These are phyloP conservation scores for Paralagenidium karlingii DNA, from an alignment of 352 stramenopile genomes.

Conservation along the genomic window DNA sequence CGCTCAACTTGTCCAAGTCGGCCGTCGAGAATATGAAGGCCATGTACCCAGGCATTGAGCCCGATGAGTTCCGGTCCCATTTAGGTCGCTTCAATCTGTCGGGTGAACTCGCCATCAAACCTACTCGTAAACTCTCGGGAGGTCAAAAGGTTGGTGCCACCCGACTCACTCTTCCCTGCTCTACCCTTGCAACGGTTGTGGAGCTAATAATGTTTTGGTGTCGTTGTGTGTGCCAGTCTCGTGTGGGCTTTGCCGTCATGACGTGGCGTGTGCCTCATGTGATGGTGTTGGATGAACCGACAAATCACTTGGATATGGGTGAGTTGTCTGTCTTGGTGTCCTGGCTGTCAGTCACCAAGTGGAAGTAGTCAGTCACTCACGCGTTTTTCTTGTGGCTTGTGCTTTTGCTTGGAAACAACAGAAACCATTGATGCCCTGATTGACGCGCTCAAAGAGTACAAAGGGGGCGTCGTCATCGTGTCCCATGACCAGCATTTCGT, in stretches of 20 bases:
- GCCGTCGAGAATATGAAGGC: slow-evolving; percentile 86
- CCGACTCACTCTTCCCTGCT: no score
- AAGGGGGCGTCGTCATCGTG: slow-evolving; percentile 94
- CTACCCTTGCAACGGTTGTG: slow-evolving; percentile 25
- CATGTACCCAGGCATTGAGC: slow-evolving; percentile 76
- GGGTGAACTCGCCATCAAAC: slow-evolving; percentile 90
- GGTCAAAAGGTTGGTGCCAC: no score
- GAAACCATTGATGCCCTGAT: slow-evolving; percentile 88
- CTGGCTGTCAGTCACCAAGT: no score
- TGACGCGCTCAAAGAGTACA: slow-evolving; percentile 92
- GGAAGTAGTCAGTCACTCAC: no score
- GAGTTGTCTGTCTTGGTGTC: slow-evolving; percentile 17
- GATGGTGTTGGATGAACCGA: slow-evolving; percentile 95
- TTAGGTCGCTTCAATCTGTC: slow-evolving; percentile 95
- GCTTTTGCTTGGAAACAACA: slow-evolving; percentile 5
- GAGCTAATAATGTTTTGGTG: background rate
- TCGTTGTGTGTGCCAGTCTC: no score
- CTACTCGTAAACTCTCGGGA: slow-evolving; percentile 90
- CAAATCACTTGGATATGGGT: slow-evolving; percentile 94
- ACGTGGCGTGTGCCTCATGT: slow-evolving; percentile 93
- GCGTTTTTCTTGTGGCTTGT: no score
- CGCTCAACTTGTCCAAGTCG: slow-evolving; percentile 86
- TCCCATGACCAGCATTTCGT: slow-evolving; percentile 98
- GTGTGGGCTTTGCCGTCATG: slow-evolving; percentile 90
- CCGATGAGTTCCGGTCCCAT: slow-evolving; percentile 87